Base-by-base conservation (phyloP, 768 basidiomycete species). In the Leccinum rimulosum region DNA sequence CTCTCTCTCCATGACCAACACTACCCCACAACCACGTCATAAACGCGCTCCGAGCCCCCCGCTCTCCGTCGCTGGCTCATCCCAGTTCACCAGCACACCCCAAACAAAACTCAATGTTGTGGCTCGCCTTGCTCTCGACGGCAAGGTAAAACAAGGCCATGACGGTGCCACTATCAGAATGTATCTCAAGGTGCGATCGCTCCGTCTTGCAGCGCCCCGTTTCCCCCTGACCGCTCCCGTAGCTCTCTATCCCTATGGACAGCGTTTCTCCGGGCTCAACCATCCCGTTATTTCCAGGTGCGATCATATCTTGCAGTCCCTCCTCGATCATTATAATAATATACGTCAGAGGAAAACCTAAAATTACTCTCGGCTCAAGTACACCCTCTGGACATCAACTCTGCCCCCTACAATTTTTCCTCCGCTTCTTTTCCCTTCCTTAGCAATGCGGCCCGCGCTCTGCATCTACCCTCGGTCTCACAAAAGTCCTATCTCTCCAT, bases 401-500 rank as follows among this genome's bases (percentile, higher is more conserved):
- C 87, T 4, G 79, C 79, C 2, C 91, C 91, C 8, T 93, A 91
- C 74, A 84, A 83, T 68, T 91, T 91, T 69, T 88, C 88, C 4
- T 80, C 86, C 0, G 70, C 81, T 3, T 70, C 80, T 30, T 85
- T 76, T 4, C 88, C 89, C 12, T 76, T 88, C 12, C 78, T 93
- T 3, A 81, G 84, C 63, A 84, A 81, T 54, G 89, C 90, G 10
- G 87, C 85, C 8, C 81, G 83, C 30, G 86, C 88, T 19, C 77
- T 93, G 19, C 86, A 83, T 62, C 77, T 90, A 2, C 86, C 85
- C 43, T 75, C 82, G 1, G 83, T 83, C 15, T 84, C 84, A 5
- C 68, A 77, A 35, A 81, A 87, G 54, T 80, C 84, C 0, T 93
- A 88, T 67, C 72, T 82, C 40, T 76, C 82, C n/a, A 77, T 82